These are phyloP conservation scores for Butyriboletus regius DNA, from an alignment of 1,284 basidiomycete species.

Conservation along the genomic window DNA sequence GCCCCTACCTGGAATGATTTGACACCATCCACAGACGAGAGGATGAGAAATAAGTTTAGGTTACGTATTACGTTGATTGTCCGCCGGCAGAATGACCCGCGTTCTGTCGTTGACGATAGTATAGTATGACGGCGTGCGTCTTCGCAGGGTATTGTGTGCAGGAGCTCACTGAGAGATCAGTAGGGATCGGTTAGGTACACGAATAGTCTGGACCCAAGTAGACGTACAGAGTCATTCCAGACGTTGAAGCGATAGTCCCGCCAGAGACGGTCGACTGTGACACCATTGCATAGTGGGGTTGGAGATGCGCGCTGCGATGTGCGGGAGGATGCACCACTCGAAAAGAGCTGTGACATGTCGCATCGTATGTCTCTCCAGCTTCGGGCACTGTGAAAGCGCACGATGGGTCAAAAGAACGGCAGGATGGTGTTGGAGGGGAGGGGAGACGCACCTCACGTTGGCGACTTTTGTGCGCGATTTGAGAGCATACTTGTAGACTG, in stretches of 20 bases:
- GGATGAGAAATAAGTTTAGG: slow-evolving; percentile 25
- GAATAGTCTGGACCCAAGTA: not conserved
- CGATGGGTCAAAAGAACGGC: slow-evolving; percentile 7
- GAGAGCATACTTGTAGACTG: slow-evolving; percentile 59
- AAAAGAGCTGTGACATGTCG: slow-evolving; percentile 54
- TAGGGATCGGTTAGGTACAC: slow-evolving; percentile 5
- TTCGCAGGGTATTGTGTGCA: slow-evolving; percentile 21
- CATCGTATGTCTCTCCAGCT: slow-evolving; percentile 61
- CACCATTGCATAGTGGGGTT: slow-evolving; percentile 41
- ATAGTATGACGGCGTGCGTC: slow-evolving; percentile 24
- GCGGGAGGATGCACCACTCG: slow-evolving; percentile 31
- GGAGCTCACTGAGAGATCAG: slow-evolving; percentile 19
- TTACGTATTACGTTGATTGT: slow-evolving; percentile 32
- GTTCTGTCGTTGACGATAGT: slow-evolving; percentile 26
- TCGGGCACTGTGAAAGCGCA: slow-evolving; percentile 41
- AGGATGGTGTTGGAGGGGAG: not conserved
- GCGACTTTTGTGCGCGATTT: slow-evolving; percentile 59
- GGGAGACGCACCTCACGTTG: slow-evolving; percentile 55
- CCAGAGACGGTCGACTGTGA: slow-evolving; percentile 61
- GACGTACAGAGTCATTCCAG: slow-evolving; percentile 42
- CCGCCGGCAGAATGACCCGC: slow-evolving; percentile 27
- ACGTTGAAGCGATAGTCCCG: slow-evolving; percentile 57
- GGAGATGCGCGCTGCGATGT: slow-evolving; percentile 29
- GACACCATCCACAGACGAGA: slow-evolving; percentile 12
- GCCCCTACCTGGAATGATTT: slow-evolving; percentile 5